phyloP scores from a whole-genome alignment of 805 yeast species.

The Metschnikowia bowlesiae region DNA sequence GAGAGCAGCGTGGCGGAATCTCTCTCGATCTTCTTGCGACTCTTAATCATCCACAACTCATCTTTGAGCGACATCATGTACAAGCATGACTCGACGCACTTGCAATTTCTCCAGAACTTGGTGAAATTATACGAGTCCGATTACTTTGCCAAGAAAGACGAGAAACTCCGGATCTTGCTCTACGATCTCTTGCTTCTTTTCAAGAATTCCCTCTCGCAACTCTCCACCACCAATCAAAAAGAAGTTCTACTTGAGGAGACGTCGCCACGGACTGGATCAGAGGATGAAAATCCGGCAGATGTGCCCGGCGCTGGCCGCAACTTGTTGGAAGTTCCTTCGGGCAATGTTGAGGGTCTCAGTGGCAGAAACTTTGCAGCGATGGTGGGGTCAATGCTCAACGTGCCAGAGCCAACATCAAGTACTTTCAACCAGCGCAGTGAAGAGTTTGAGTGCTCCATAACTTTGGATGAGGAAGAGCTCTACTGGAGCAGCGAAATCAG shows the following conservation, averaged over 20 bases:
- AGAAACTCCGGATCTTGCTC: slow-evolving; percentile 50
- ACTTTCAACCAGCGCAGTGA: slow-evolving; percentile 17
- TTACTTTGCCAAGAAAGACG: slow-evolving; percentile 33
- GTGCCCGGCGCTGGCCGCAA: neutral
- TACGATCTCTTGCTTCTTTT: slow-evolving; percentile 57
- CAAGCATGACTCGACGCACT: slow-evolving; percentile 38
- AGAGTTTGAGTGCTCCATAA: slow-evolving; percentile 7
- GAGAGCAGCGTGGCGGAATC: slow-evolving; percentile 21
- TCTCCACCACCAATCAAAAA: slow-evolving; percentile 2
- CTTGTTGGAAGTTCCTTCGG: slow-evolving; percentile 1
- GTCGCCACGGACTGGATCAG: neutral
- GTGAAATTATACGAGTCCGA: slow-evolving; percentile 42
- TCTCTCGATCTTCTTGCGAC: slow-evolving; percentile 47
- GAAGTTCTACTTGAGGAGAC: slow-evolving; percentile 10
- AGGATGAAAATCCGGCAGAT: neutral
- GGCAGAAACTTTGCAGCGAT: slow-evolving; percentile 1
- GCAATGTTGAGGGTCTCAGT: neutral
- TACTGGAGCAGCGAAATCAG: slow-evolving; percentile 30
- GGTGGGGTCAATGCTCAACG: slow-evolving; percentile 21
- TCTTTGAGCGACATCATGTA: slow-evolving; percentile 44
- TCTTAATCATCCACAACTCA: slow-evolving; percentile 54
- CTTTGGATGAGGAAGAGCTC: slow-evolving; percentile 31
- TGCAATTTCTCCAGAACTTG: slow-evolving; percentile 45
- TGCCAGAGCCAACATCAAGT: slow-evolving; percentile 28
- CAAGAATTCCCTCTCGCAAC: slow-evolving; percentile 34